Conservation (phyloP, 345 rosid genomes). For the Populus nigra region DNA sequence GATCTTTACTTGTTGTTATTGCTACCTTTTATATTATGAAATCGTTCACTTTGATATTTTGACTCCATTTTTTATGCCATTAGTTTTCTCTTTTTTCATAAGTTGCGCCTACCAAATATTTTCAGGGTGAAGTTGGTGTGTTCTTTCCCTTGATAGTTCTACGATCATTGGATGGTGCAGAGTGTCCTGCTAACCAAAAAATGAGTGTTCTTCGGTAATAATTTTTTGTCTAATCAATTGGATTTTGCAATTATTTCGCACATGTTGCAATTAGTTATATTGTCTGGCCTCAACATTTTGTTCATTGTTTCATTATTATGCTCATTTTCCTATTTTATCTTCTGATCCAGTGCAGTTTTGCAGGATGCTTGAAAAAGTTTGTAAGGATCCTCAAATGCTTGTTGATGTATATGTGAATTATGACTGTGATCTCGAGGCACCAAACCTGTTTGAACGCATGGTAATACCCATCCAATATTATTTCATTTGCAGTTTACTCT, state of each 20-base stretch:
- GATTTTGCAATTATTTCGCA: conserved; percentile 18
- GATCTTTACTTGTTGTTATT: conserved; percentile 21
- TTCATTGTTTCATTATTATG: conserved; percentile 12
- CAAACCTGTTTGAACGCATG: conserved; percentile 98
- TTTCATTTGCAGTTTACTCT: not conserved
- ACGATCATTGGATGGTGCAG: conserved; percentile 81
- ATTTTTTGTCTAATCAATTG: conserved; percentile 19
- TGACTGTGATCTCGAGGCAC: conserved; percentile 98
- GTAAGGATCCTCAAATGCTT: conserved; percentile 95
- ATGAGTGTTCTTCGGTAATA: conserved; percentile 81
- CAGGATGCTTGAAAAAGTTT: conserved; percentile 94
- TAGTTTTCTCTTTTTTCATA: not conserved
- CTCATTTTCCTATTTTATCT: conserved; percentile 7
- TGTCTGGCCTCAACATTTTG: conserved; percentile 6
- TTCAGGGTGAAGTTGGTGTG: conserved; percentile 93
- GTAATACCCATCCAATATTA: conserved; percentile 27
- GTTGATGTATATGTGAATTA: conserved; percentile 95
- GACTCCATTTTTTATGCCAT: conserved; percentile 5
- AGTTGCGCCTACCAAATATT: conserved; percentile 12
- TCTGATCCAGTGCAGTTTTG: conserved; percentile 23
- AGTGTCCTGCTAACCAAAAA: conserved; percentile 71
- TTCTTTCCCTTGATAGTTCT: conserved; percentile 92
- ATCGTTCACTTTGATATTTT: conserved; percentile 1
- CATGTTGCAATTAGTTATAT: conserved; percentile 16
- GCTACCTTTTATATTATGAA: conserved; percentile 4